phyloP scores from a whole-genome alignment of 805 yeast species.

The Tetrapisispora fleetii region DNA sequence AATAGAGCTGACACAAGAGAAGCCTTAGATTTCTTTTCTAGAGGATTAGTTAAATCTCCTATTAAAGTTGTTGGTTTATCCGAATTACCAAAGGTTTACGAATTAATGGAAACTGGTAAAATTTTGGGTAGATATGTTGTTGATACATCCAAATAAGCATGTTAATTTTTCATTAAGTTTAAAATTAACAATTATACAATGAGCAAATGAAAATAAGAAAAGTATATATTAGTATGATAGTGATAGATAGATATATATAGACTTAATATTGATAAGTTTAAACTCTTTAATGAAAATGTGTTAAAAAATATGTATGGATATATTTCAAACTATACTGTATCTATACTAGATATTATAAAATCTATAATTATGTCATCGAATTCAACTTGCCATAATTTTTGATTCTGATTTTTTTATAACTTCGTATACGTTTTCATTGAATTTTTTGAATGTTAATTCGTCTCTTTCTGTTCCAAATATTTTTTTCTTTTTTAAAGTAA shows the following conservation, averaged over 20 bases:
- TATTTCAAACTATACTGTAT: too few relatives aligned
- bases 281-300: too few relatives aligned
- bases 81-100: conserved; percentile 43
- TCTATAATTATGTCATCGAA: neutral
- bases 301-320: too few relatives aligned
- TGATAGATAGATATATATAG: neutral
- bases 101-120: conserved; percentile 47
- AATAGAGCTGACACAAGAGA: conserved; percentile 76
- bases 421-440: conserved; percentile 16
- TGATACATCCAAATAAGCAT: conserved; percentile 50
- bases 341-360: too few relatives aligned
- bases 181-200: neutral
- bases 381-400: neutral
- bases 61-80: conserved; percentile 49
- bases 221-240: neutral
- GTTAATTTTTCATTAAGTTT: neutral
- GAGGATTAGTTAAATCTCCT: conserved; percentile 58
- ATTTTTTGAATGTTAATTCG: conserved; percentile 12
- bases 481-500: conserved; percentile 17
- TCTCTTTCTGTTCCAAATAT: conserved; percentile 3
- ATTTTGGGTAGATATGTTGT: conserved; percentile 76
- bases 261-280: neutral
- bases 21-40: conserved; percentile 58
- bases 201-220: neutral
- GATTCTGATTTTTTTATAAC: conserved; percentile 9